Base-by-base conservation (phyloP, 305 asterid species). In the Striga hermonthica region DNA sequence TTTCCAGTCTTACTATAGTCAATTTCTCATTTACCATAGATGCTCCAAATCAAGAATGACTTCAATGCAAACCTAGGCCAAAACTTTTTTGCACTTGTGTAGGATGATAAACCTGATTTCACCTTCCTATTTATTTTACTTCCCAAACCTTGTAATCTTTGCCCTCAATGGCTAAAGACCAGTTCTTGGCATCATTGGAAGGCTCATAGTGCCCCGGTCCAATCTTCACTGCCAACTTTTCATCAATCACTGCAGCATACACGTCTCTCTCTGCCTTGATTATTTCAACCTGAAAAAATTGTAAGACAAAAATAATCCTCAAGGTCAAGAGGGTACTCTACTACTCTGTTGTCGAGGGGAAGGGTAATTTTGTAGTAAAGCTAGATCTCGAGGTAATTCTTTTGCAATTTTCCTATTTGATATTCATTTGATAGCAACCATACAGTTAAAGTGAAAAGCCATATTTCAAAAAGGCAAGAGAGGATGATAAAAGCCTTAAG, bases 131-230 rank as follows among this genome's bases (percentile, higher is more conserved):
- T 78, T 72, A 78, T 37, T 85, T 81, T 65, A 77, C 64, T 81
- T 84, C 95, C 99, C 99, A 93, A 67, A 90, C 81, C 86, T 83
- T 82, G 80, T 90, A 93, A 77, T 88, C 81, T n/a, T 68, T 69
- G 49, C 98, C 96, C 73, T 93, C 97, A 34, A 71, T 41, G 58
- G 82, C 93, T 58, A 82, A 31, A 31, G 88, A 84, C 99, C 99
- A 93, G 22, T 74, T 88, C 61, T 71, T 72, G 6, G 73, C 9
- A 35, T 76, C 86, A 53, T 49, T 68, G 57, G 86, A 64, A 52
- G 99, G 96, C 70, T 93, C 96, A 62, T 74, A 90, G 72, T 88
- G 71, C 57, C 99, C 99, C 58, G 97, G 97, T 72, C 99, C 99
- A 22, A 94, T 90, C 83, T 94, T 94, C 90, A 94, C 69, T 3